Conservation (phyloP, 331 rosid species). For the Telfairia occidentalis region DNA sequence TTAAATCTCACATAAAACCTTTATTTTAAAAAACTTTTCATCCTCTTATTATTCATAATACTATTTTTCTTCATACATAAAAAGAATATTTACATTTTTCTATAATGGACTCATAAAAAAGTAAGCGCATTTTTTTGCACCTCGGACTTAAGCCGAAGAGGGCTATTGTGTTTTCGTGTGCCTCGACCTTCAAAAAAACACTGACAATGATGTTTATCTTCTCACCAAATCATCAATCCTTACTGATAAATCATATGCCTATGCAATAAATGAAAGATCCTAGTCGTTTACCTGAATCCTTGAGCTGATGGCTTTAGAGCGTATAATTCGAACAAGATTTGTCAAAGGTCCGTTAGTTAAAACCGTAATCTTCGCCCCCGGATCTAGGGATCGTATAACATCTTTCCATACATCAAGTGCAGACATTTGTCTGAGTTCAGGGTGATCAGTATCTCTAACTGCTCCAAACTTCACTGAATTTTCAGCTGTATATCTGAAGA, state of each 20-base stretch:
- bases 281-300: constrained; percentile 37
- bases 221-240: neutral
- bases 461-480: constrained; percentile 50
- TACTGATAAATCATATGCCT: neutral
- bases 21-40: too few species aligned
- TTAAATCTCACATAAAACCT: too few species aligned
- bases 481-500: constrained; percentile 63
- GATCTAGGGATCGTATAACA: constrained; percentile 26
- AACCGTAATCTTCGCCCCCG: constrained; percentile 49
- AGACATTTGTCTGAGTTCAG: constrained; percentile 54
- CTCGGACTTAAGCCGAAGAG: too few species aligned
- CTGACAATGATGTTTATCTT: too few species aligned
- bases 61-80: too few species aligned
- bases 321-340: constrained; percentile 54
- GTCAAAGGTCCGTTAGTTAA: constrained; percentile 91
- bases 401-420: constrained; percentile 75
- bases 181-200: too few species aligned
- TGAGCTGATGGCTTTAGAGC: constrained; percentile 31
- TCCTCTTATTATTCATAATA: too few species aligned
- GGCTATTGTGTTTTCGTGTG: too few species aligned
- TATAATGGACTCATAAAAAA: too few species aligned
- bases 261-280: neutral
- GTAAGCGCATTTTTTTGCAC: too few species aligned
- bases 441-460: constrained; percentile 54
- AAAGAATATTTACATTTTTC: too few species aligned